Conservation (phyloP, 2,329 filamentous ascomycete genomes). For the Metarhizium rileyi region DNA sequence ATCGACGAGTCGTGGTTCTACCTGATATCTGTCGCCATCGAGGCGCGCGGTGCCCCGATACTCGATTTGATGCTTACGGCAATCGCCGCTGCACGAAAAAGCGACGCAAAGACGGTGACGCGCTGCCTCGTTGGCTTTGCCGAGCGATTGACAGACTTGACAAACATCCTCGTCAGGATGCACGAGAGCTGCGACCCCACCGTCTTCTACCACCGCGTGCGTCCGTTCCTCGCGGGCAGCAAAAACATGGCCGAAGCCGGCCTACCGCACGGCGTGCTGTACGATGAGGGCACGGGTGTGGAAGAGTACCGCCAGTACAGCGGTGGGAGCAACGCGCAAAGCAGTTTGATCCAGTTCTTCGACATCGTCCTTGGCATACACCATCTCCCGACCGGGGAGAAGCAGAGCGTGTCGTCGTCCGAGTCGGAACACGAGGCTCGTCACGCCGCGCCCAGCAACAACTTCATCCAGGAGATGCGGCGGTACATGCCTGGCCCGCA, state of each 20-base stretch:
- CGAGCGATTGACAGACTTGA: slow-evolving; percentile 79
- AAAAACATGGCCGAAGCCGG: slow-evolving; percentile 98
- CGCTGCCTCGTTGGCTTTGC: slow-evolving; percentile 73
- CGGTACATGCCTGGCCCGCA: slow-evolving; percentile 94
- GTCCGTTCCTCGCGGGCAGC: slow-evolving; percentile 90
- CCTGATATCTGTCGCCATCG: slow-evolving; percentile 87
- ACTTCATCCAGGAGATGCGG: slow-evolving; percentile 96
- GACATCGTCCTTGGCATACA: slow-evolving; percentile 84
- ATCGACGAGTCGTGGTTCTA: slow-evolving; percentile 99
- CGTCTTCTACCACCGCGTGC: slow-evolving; percentile 90
- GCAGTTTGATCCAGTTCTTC: slow-evolving; percentile 94
- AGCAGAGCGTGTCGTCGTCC: slow-evolving; percentile 26
- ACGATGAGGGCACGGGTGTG: slow-evolving; percentile 66
- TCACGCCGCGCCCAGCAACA: slow-evolving; percentile 43
- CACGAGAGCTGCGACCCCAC: slow-evolving; percentile 91
- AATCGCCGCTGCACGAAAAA: slow-evolving; percentile 65
- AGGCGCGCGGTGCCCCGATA: slow-evolving; percentile 79
- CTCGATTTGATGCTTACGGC: slow-evolving; percentile 84
- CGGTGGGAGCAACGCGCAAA: slow-evolving; percentile 94
- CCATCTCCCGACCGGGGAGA: slow-evolving; percentile 80
- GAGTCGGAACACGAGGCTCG: slow-evolving; percentile 33
- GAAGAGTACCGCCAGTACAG: slow-evolving; percentile 73
- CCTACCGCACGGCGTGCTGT: slow-evolving; percentile 75
- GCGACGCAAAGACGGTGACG: slow-evolving; percentile 62
- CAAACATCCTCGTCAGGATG: slow-evolving; percentile 71